Evolutionary conservation across 305 asterid species (phyloP).

Genomic region (Solanum chacoense): DNA sequence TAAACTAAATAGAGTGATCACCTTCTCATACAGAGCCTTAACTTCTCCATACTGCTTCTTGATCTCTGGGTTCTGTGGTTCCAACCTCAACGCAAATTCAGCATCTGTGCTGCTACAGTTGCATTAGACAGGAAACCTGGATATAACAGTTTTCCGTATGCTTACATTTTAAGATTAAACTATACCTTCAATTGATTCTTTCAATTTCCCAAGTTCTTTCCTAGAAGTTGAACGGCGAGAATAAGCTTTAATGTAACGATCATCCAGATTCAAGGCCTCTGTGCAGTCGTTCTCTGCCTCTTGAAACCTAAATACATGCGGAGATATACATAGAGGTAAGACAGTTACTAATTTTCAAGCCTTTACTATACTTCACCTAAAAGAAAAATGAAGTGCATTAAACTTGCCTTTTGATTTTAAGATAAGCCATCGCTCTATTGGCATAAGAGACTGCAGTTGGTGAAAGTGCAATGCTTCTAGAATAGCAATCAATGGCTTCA

Average conservation of each 20-base stretch:
- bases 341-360: neutral
- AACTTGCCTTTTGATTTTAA: conserved; percentile 68
- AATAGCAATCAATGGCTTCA: conserved; percentile 91
- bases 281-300: conserved; percentile 93
- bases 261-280: conserved; percentile 87
- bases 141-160: neutral
- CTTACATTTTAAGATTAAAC: neutral
- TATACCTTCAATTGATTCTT: conserved; percentile 75
- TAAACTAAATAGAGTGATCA: conserved; percentile 3
- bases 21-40: conserved; percentile 71
- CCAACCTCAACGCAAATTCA: conserved; percentile 77
- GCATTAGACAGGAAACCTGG: conserved; percentile 12
- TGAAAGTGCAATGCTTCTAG: conserved; percentile 87
- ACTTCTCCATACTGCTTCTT: conserved; percentile 74
- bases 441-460: conserved; percentile 94
- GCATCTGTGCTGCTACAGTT: conserved; percentile 51
- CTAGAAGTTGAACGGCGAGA: conserved; percentile 93
- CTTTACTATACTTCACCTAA: neutral
- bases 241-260: conserved; percentile 86
- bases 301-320: conserved; percentile 39
- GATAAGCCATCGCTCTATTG: conserved; percentile 91
- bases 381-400: neutral
- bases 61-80: conserved; percentile 84
- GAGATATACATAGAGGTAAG: conserved; percentile 5
- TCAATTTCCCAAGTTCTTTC: conserved; percentile 85